Conservation (phyloP, 2,329 filamentous ascomycete species). For the Fusarium irregulare region DNA sequence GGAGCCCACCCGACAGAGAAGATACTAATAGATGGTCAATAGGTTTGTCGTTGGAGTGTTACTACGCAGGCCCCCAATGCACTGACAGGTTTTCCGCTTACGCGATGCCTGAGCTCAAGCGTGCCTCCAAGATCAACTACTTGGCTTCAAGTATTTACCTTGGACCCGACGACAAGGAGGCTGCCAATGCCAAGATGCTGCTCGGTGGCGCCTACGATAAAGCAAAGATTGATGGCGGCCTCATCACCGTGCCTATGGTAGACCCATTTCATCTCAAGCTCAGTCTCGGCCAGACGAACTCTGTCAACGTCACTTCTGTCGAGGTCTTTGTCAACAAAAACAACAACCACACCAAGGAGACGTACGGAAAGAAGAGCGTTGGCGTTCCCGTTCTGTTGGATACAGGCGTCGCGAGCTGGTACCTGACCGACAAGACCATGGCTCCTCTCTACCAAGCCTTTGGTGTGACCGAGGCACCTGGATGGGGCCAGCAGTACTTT, state of each 20-base stretch:
- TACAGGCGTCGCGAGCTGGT: background rate
- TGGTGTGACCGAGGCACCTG: background rate
- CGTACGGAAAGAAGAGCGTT: background rate
- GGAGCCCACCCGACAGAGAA: fast-evolving
- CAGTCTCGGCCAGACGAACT: background rate
- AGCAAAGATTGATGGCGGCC: background rate
- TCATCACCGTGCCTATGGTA: slow-evolving; percentile 1
- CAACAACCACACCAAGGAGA: background rate
- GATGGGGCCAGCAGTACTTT: background rate
- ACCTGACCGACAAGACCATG: background rate
- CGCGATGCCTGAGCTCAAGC: background rate
- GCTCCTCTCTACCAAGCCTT: background rate
- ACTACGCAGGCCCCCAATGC: background rate
- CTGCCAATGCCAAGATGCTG: slow-evolving; percentile 5
- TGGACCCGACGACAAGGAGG: background rate
- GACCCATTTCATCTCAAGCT: background rate
- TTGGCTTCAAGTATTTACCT: background rate
- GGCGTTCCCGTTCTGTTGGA: background rate
- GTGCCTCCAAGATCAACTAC: slow-evolving; percentile 6
- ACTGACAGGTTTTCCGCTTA: background rate
- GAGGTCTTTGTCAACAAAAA: background rate
- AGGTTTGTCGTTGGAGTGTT: slow-evolving; percentile 4
- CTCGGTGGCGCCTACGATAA: background rate
- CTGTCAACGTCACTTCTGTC: background rate
- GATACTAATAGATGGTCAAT: background rate